Base-by-base conservation (phyloP, 2,329 filamentous ascomycete species). In the Graphilbum fragrans region DNA sequence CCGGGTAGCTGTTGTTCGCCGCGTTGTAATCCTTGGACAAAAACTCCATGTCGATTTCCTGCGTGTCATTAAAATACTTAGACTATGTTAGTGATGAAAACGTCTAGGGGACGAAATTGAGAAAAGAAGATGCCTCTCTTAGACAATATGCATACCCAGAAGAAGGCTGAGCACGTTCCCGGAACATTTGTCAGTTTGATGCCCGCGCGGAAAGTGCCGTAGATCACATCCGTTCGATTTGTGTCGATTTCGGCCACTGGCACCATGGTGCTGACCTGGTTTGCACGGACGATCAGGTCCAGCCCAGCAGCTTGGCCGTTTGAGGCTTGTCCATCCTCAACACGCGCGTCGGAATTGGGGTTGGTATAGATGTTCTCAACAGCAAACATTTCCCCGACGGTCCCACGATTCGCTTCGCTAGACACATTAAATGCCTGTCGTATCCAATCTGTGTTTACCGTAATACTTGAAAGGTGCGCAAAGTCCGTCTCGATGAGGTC, bases 41-140 rank as follows among this genome's bases (percentile, higher is more conserved):
- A 53, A 87, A 84, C 50, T 90, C 84, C 60, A 88, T 77, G 55
- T 88, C 83, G 51, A 88, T 86, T 53, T 88, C 83, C 53, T 84
- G 78, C 1, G 80, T 82, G 58, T 88, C 77, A 57, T 86, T 85
- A 60, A 74, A 76, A 58, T 85, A 87, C 81, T 85, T 46, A 32
- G 4, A 14, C 11, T 2, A 18, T 20, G 27, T 17, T 17, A 19
- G 36, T 11, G 21, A 37, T 14, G 12, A 25, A 11, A 37, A n/a
- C n/a, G 37, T 17, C 4, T 22, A 5, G 19, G 33, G 20, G 9
- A 31, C 16, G 21, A 38, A 23, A 37, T 33, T 11, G 27, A 37
- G 12, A n/a, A 22, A 38, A 40, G 18, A 36, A 22, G n/a, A 17
- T 33, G n/a, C n/a, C n/a, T n/a, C n/a, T n/a, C n/a, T n/a, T n/a